Evolutionary conservation across 768 basidiomycete species (phyloP), one percentile per base, ranked within the genome.

Genomic region (Kwoniella europaea): DNA sequence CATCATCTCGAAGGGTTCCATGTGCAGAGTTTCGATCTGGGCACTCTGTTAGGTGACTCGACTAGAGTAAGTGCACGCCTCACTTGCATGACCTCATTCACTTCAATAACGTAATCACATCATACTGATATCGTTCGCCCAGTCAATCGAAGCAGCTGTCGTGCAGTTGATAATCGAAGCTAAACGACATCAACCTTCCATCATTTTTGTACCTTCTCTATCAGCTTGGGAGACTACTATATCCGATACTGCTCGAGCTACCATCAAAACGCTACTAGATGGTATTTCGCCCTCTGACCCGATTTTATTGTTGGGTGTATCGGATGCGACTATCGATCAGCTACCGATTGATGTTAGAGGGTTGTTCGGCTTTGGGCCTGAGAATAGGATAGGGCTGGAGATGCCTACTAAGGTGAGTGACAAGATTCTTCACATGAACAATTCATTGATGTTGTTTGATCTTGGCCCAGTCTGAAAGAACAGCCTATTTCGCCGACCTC

Each of bases 1-100:
- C 94, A 98, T 85, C 91, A 95, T 81, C 85, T 99, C 20, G 97
- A 99, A 85, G 96, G 97, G 0, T 97, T 92, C 82, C 93, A 98
- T 79, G 88, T 98, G 0, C 97, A 99, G 83, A 94, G 89, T 76
- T 87, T 98, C 63, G 97, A 99, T 80, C 86, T 98, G 18, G 97
- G 93, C 10, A 90, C 89, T 0, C 85, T 99, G 54, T 87, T 98
- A 85, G 88, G 92, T 52, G 96, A 98, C 82, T 92, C 94, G 0
- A 90, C 93, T 0, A 85, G 94, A 80, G 95, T 96, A 70, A 80
- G 92, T 85, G 5, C 2, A 0, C 4, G 61, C 16, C 46, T 35
- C 24, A 66, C 22, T 56, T 46, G 27, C 18, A 44, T 35, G 35
- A 35, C 35, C 35, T 35, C 35, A 35, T 35, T 35, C 35, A 35